Conservation (phyloP, 2,329 filamentous ascomycete species). For the Botrytis galanthina region DNA sequence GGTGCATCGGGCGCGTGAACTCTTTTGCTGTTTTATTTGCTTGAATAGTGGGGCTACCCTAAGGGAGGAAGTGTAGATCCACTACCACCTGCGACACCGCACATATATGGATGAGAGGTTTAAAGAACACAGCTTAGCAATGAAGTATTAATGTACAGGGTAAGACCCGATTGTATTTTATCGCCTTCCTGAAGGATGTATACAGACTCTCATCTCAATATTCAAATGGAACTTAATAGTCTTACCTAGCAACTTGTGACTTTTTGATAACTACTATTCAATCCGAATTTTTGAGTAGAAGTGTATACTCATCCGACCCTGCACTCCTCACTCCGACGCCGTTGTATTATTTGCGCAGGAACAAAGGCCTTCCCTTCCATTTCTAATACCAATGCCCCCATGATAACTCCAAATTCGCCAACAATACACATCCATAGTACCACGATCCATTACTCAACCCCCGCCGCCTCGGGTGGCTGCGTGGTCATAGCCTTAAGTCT, state of each 20-base stretch:
- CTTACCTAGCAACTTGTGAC: not conserved
- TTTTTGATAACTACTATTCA: not conserved
- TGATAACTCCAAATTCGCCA: slow-evolving; percentile 1
- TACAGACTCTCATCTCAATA: not conserved
- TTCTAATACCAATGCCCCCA: slow-evolving; percentile 4
- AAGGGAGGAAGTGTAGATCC: not conserved
- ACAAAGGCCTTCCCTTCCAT: not conserved
- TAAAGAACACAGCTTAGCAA: not conserved
- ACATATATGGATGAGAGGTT: not conserved
- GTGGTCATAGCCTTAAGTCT: slow-evolving; percentile 31
- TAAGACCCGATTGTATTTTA: not conserved
- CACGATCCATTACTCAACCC: slow-evolving; percentile 5
- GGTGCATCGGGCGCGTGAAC: not conserved
- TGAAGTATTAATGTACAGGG: not conserved
- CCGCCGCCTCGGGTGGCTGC: slow-evolving; percentile 16
- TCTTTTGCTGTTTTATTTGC: not conserved
- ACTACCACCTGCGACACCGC: not conserved
- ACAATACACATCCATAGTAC: not conserved
- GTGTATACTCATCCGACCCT: not conserved
- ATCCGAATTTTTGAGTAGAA: not conserved
- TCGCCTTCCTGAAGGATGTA: not conserved
- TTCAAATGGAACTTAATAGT: not conserved
- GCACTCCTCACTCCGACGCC: slow-evolving; percentile 14
- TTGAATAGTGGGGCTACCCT: not conserved
- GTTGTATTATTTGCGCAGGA: slow-evolving; percentile 1